These are phyloP conservation scores for Diaporthe sp. DNA, from an alignment of 2,329 filamentous ascomycete species.

Conservation along the genomic window DNA sequence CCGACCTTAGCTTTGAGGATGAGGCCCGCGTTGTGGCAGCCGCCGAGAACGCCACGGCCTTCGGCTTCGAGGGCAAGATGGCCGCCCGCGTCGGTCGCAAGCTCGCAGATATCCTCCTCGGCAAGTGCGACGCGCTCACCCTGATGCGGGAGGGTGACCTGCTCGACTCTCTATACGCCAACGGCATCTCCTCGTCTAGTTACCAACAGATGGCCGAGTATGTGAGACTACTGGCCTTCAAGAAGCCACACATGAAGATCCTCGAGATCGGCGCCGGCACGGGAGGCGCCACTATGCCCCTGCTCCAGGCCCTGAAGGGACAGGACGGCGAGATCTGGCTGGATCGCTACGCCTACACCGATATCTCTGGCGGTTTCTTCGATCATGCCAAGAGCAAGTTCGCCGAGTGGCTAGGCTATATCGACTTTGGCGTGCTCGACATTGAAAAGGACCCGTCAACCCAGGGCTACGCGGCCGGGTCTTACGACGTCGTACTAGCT, in stretches of 20 bases:
- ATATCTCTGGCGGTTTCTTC: slow-evolving; percentile 57
- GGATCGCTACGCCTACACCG: slow-evolving; percentile 57
- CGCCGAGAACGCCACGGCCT: background rate
- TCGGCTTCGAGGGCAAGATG: slow-evolving; percentile 32
- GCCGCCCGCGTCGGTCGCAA: slow-evolving; percentile 32
- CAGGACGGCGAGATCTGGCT: slow-evolving; percentile 35
- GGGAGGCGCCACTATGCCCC: background rate
- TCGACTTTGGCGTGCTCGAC: slow-evolving; percentile 13
- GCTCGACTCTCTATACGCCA: slow-evolving; percentile 24
- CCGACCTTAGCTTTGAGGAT: slow-evolving; percentile 20
- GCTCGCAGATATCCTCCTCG: slow-evolving; percentile 29
- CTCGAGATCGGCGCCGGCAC: slow-evolving; percentile 27
- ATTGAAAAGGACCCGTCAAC: background rate
- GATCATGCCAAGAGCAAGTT: slow-evolving; percentile 51
- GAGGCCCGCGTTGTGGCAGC: slow-evolving; percentile 35
- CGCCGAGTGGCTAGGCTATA: slow-evolving; percentile 19
- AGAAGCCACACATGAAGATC: slow-evolving; percentile 27
- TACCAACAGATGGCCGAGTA: slow-evolving; percentile 27
- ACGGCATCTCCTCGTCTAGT: background rate
- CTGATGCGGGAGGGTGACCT: slow-evolving; percentile 35
- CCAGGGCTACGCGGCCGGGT: slow-evolving; percentile 46
- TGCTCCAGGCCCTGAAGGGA: slow-evolving; percentile 12
- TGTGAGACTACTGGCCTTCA: background rate
- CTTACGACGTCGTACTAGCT: slow-evolving; percentile 50
- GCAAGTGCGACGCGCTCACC: slow-evolving; percentile 29